Base-by-base conservation (phyloP, 345 rosid genomes). In the Salix purpurea region DNA sequence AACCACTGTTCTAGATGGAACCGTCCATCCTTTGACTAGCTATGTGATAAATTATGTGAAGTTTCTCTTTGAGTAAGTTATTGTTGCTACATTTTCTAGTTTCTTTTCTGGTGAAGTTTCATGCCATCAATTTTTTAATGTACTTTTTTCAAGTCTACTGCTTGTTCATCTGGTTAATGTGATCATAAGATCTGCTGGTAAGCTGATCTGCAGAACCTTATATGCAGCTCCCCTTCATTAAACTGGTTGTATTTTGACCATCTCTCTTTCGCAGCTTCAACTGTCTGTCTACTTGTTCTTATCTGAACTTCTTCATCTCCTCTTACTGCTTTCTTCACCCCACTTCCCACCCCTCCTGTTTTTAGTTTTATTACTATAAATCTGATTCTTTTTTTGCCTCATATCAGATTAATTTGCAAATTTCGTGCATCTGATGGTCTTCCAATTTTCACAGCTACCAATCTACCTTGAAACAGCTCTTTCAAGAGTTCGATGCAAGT, bases 11-110 rank as follows among this genome's bases (percentile, higher is more conserved):
- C 87, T 88, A 78, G 99, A 96, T 83, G 99, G 99, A 87, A 93
- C 99, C 2, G 97, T 96, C 37, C 98, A 96, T 85, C 99, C 99
- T 39, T 86, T 96, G 78, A 96, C 98, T 36, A 96, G 98, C 92
- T 96, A 96, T 64, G 97, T 96, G 72, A 96, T 96, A 76, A 93
- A 96, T 76, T 93, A 96, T 26, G 97, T 96, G 68, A 96, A 96
- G 83, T 93, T 96, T 81, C 87, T 96, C 48, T 96, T 91, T 7
- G 99, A 96, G 99, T 93, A 86, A 88, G 99, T 84, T 70, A 21
- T 24, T 13, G 56, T 62, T 52, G 24, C 70, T 78, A 30, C 56
- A 26, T 69, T 34, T 62, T 50, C 19, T 11, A 2, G 15, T 39
- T 46, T 50, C 67, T 40, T 66, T 65, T 26, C 13, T 10, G 4